Base-by-base conservation (phyloP, 1,284 basidiomycete genomes). In the Ustilago esculenta region DNA sequence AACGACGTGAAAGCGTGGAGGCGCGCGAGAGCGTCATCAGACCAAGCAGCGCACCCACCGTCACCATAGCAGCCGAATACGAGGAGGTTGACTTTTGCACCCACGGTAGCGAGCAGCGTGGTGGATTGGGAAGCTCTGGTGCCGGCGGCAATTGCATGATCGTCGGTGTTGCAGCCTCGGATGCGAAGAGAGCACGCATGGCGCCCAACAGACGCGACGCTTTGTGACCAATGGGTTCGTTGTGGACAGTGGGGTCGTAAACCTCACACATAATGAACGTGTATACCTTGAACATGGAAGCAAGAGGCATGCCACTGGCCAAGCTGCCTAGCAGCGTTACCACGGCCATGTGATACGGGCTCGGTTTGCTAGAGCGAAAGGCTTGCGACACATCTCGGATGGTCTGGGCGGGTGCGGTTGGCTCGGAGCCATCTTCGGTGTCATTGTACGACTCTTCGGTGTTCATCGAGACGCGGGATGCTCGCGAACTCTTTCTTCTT, bases 281-380 rank as follows among this genome's bases (percentile, higher is more conserved):
- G 58, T 79, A 79, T 5, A 73, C 71, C 42, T 73, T 75, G 65
- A 77, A 79, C 64, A 77, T 72, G 45, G 65, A 74, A 1, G 76
- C 71, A 17, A 77, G 54, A 0, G 73, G 75, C 64, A 79, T 65
- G 4, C 76, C 75, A 35, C 75, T 73, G 10, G 68, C 75, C 20
- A 79, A 42, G 34, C 56, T 68, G 33, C 70, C 60, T 10, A 79
- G 41, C n/a, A 76, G 59, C n/a, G 71, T 59, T 21, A 79, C 71
- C 5, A 77, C 60, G 21, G 75, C 76, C 73, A 79, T 77, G 37
- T 76, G 71, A 43, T 79, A 75, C 1, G 72, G 59, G 41, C 61
- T 70, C 9, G 73, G 60, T 23, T 48, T 36, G 2, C 73, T 71
- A 7, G 51, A 54, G 24, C 63, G 54, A 27, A 73, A 68, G 9